These are phyloP conservation scores for Monascus purpureus DNA, from an alignment of 495 filamentous ascomycete species.

Conservation along the genomic window DNA sequence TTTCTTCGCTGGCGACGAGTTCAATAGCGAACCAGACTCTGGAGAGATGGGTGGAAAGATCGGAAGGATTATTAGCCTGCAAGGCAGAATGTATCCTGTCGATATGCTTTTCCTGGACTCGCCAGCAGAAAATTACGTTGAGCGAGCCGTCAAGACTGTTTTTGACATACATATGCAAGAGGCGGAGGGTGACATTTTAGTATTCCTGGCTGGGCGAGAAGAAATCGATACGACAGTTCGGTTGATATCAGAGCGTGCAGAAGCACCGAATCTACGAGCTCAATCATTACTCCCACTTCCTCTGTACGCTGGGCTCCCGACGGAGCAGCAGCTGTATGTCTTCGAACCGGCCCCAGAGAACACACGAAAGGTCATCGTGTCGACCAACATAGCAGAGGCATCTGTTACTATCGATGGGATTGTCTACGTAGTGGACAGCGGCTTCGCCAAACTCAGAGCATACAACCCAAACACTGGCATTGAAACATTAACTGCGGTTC, in stretches of 20 bases:
- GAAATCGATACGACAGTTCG: constrained; percentile 80
- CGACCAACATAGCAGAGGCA: constrained; percentile 94
- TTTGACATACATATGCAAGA: constrained; percentile 90
- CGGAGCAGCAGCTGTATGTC: constrained; percentile 82
- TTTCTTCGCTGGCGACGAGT: constrained; percentile 56
- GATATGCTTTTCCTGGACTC: constrained; percentile 74
- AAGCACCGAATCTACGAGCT: constrained; percentile 56
- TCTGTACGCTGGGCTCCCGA: constrained; percentile 78
- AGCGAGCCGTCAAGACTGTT: constrained; percentile 73
- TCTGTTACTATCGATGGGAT: constrained; percentile 90
- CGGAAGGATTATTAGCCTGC: constrained; percentile 72
- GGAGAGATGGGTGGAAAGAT: constrained; percentile 28
- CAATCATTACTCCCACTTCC: constrained; percentile 63
- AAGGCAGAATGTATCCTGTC: constrained; percentile 86
- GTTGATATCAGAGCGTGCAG: constrained; percentile 61
- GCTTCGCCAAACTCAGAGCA: constrained; percentile 81
- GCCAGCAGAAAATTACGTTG: constrained; percentile 78
- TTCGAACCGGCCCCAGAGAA: constrained; percentile 81
- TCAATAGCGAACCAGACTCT: constrained; percentile 19
- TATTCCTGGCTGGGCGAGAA: constrained; percentile 87
- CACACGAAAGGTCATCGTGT: constrained; percentile 80
- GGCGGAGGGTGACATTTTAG: constrained; percentile 70
- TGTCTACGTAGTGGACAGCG: constrained; percentile 83
- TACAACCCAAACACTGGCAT: constrained; percentile 85
- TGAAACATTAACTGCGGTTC: constrained; percentile 74